A percentile compares a stretch with the other conserved stretches of the same genome.
Evolutionary conservation across 2,329 filamentous ascomycete genomes (phyloP).

Genomic region (Penicillium brevicompactum): DNA sequence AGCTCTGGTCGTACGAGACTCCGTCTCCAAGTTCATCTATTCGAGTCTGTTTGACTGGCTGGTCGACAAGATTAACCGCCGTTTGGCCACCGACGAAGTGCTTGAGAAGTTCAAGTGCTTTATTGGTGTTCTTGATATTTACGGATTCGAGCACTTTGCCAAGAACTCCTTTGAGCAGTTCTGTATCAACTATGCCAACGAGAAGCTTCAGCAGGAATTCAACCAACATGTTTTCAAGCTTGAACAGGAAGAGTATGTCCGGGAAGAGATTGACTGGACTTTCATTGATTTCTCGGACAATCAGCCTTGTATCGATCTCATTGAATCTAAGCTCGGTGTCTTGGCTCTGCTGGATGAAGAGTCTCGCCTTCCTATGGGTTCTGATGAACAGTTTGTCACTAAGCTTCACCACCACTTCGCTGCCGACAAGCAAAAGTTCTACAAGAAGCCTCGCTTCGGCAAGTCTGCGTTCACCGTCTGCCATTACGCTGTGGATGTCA

Average conservation of each 20-base stretch:
- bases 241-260: conserved; percentile 95
- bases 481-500: conserved; percentile 97
- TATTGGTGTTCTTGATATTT: conserved; percentile 98
- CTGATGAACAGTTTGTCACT: conserved; percentile 93
- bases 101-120: conserved; percentile 81
- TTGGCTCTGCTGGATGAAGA: conserved; percentile 93
- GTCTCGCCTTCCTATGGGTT: conserved; percentile 93
- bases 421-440: conserved; percentile 89
- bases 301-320: conserved; percentile 97
- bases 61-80: conserved; percentile 93
- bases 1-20: conserved; percentile 91
- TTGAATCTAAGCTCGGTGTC: conserved; percentile 94
- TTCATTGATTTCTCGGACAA: conserved; percentile 99
- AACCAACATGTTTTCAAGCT: conserved; percentile 99
- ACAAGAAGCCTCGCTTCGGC: conserved; percentile 97
- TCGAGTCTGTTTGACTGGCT: conserved; percentile 98
- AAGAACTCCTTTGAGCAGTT: conserved; percentile 99
- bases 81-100: conserved; percentile 86
- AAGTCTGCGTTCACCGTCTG: conserved; percentile 98
- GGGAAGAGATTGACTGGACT: conserved; percentile 97
- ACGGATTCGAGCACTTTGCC: conserved; percentile 98
- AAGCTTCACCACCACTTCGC: conserved; percentile 95
- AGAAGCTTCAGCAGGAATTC: conserved; percentile 98
- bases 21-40: conserved; percentile 98
- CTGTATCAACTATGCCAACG: conserved; percentile 99